Evolutionary conservation across 2,329 filamentous ascomycete genomes (phyloP), one percentile per base, ranked within the genome.

Genomic region (Colletotrichum sp.): DNA sequence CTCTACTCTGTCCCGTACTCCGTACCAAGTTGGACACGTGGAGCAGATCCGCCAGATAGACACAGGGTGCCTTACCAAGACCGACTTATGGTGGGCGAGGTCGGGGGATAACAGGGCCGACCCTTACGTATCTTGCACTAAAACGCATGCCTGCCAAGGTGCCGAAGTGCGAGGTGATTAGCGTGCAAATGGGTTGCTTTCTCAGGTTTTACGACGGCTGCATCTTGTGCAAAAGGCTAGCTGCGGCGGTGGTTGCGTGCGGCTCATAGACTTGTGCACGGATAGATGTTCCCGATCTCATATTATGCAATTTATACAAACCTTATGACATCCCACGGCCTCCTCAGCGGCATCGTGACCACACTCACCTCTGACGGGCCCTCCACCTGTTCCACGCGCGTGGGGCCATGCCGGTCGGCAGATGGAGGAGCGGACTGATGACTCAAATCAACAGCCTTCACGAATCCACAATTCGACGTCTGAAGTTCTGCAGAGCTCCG

Each of bases 191-290:
- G 43, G 18, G 43, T 52, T 52, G 43, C n/a, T 21, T 52, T 57
- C 48, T 12, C 12, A 28, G n/a, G 28, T 36, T 75, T 75, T 73
- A 75, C 73, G 69, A 28, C 43, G 64, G 69, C 73, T 75, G 73
- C 73, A 75, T 63, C 32, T 64, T 48, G 63, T 72, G 55, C 72
- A 67, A 43, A 64, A 55, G 36, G 26, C 48, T 63, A 55, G 43
- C 43, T 48, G 63, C 57, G 68, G n/a, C 43, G 43, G 43, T 52
- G 43, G 24, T 59, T 57, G 63, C 64, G 68, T 75, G 57, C 64
- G 70, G 73, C 69, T 68, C n/a, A 65, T 34, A 21, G 16, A 68
- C 12, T 75, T 73, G 30, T 73, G 70, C 63, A 67, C 57, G 15
- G 30, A 5, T 43, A 32, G 55, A 5, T 21, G 15, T 30, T 32